Evolutionary conservation across 805 yeast genomes (phyloP).

Genomic region (Zygosaccharomyces bailii): DNA sequence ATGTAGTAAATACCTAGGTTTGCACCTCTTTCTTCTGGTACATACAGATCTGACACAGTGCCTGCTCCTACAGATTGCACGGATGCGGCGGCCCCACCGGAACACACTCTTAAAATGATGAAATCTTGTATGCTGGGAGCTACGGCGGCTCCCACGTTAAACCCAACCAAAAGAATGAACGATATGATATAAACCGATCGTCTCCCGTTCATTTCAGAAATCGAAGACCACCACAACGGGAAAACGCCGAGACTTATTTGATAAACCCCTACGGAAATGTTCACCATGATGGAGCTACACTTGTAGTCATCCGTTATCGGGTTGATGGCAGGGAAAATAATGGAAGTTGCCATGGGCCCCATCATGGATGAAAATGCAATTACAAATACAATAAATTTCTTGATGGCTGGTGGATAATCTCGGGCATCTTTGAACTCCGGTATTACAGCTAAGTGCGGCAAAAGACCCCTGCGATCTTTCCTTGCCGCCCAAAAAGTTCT

Average conservation of each 20-base stretch:
- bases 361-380: slow-evolving; percentile 72
- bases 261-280: slow-evolving; percentile 78
- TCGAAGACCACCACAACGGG: slow-evolving; percentile 87
- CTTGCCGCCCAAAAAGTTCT: slow-evolving; percentile 23
- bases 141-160: slow-evolving; percentile 69
- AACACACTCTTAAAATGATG: slow-evolving; percentile 63
- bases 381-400: slow-evolving; percentile 54
- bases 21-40: slow-evolving; percentile 64
- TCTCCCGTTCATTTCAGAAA: slow-evolving; percentile 73
- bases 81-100: slow-evolving; percentile 80
- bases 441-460: slow-evolving; percentile 46
- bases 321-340: slow-evolving; percentile 73
- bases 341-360: slow-evolving; percentile 89
- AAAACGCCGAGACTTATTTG: slow-evolving; percentile 69
- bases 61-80: slow-evolving; percentile 92
- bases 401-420: slow-evolving; percentile 49
- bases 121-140: slow-evolving; percentile 58
- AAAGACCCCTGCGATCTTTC: slow-evolving; percentile 54
- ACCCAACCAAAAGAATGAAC: slow-evolving; percentile 58
- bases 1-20: slow-evolving; percentile 79
- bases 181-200: slow-evolving; percentile 69
- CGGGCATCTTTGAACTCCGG: slow-evolving; percentile 77
- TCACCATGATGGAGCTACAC: slow-evolving; percentile 59
- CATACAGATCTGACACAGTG: slow-evolving; percentile 69
- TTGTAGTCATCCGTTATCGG: slow-evolving; percentile 52